Conservation (phyloP, 805 yeast genomes). For the Ogataea nitratoaversa region DNA sequence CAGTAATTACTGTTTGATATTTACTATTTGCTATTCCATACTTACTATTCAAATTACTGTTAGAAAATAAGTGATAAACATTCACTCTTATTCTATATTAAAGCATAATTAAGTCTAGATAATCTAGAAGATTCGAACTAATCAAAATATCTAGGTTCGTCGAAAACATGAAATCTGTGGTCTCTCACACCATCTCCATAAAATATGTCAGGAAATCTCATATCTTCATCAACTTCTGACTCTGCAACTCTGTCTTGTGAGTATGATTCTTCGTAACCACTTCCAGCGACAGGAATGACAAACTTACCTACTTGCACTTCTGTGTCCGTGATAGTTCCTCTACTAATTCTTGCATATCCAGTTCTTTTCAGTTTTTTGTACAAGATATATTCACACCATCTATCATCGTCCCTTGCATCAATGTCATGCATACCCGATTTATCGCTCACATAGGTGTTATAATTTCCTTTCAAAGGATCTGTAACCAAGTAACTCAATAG, state of each 20-base stretch:
- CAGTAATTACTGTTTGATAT: too few species aligned
- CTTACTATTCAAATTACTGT: too few species aligned
- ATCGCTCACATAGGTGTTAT: slow-evolving; percentile 84
- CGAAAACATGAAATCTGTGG: slow-evolving; percentile 91
- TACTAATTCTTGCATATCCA: slow-evolving; percentile 90
- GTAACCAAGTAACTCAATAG: slow-evolving; percentile 89
- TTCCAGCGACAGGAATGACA: slow-evolving; percentile 41
- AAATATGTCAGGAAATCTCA: slow-evolving; percentile 75
- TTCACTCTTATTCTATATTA: too few species aligned
- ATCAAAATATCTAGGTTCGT: slow-evolving; percentile 78
- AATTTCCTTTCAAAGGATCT: slow-evolving; percentile 82
- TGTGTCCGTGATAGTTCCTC: slow-evolving; percentile 94
- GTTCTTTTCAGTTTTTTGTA: slow-evolving; percentile 82
- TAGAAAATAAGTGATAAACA: too few species aligned
- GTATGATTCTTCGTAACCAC: slow-evolving; percentile 21
- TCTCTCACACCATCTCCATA: slow-evolving; percentile 92
- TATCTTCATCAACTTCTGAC: slow-evolving; percentile 49
- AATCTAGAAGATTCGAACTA: too few species aligned
- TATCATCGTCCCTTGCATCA: slow-evolving; percentile 89
- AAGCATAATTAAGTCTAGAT: too few species aligned
- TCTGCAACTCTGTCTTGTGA: slow-evolving; percentile 49
- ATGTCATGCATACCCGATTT: slow-evolving; percentile 87
- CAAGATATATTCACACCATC: slow-evolving; percentile 97
- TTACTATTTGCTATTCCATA: too few species aligned
- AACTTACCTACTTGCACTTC: slow-evolving; percentile 95